Base-by-base conservation (phyloP, 768 basidiomycete species). In the Termitomyces sp. region DNA sequence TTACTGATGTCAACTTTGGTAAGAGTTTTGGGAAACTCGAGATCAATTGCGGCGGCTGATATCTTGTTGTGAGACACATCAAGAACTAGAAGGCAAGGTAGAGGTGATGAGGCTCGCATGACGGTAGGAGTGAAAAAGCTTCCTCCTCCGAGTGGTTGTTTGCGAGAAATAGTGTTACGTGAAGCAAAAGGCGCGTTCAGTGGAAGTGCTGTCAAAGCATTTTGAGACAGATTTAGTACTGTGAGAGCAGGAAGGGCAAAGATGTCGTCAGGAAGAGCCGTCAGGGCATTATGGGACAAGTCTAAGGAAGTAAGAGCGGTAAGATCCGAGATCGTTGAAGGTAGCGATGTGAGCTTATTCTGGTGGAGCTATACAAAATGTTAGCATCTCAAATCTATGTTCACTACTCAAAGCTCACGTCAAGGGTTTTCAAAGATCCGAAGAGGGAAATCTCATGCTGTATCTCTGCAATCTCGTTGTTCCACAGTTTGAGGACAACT, bases 371-470 rank as follows among this genome's bases (percentile, higher is more conserved):
- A 56, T 22, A 35, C 20, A 36, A 54, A 54, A 50, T 50, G n/a
- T 53, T 9, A 53, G 26, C 14, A 60, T 47, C 32, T 38, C 35
- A 32, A 43, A 43, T 36, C 3, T 24, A 26, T 0, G 18, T 33
- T 26, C 12, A 35, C 36, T 7, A 22, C 48, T 13, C 28, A n/a
- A 32, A 16, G 74, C 90, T 57, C 72, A 91, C 91, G 69, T 94
- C 92, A 42, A 94, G 64, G 1, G 77, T 81, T 70, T 92, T 92
- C 53, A 94, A 74, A 4, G 88, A 90, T 3, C 91, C 91, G 66
- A 94, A 94, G 46, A 92, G 76, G 0, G 88, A 87, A 14, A 94
- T 86, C 68, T 94, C 92, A 24, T 84, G 85, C 62, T 92, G 91
- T 30, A 94, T 78, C 65, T 90, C 88, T 18, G 80, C 61, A 43